A percentile compares a stretch with the other conserved stretches of the same genome.
These are phyloP conservation scores for Rachicladosporium sp. DNA, from an alignment of 2,329 filamentous ascomycete genomes.

Conservation along the genomic window DNA sequence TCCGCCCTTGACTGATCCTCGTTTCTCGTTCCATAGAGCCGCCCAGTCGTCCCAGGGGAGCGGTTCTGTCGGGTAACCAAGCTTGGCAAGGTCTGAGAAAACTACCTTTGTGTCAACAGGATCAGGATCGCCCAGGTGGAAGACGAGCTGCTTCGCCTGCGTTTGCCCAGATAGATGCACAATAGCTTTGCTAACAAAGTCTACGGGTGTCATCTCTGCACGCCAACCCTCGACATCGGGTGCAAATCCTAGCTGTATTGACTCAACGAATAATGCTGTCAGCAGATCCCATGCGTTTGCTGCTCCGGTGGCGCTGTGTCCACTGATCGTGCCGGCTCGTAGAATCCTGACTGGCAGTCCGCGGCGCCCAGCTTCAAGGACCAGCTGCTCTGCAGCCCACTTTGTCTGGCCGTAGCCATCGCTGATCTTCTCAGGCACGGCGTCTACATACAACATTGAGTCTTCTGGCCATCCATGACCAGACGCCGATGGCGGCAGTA, in stretches of 20 bases:
- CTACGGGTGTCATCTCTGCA: conserved; percentile 73
- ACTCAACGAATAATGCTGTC: conserved; percentile 65
- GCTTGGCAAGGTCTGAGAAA: conserved; percentile 50
- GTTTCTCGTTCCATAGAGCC: conserved; percentile 57
- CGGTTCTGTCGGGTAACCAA: conserved; percentile 58
- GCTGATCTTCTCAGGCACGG: conserved; percentile 54
- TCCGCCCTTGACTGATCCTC: conserved; percentile 50
- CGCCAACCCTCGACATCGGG: conserved; percentile 65
- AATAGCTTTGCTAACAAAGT: conserved; percentile 67
- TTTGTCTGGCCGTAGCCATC: conserved; percentile 73
- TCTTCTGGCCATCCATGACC: conserved; percentile 60
- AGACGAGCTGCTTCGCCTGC: conserved; percentile 50
- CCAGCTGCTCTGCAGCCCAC: conserved; percentile 68
- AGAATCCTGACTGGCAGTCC: conserved; percentile 61
- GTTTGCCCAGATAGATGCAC: conserved; percentile 55
- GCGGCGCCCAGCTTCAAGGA: conserved; percentile 54
- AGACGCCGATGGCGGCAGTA: conserved; percentile 52
- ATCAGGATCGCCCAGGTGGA: conserved; percentile 62
- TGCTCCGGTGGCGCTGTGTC: conserved; percentile 61
- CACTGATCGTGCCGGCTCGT: conserved; percentile 65
- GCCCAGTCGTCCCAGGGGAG: conserved; percentile 65
- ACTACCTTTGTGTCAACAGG: conserved; percentile 55
- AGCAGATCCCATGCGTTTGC: conserved; percentile 70
- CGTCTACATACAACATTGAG: conserved; percentile 51
- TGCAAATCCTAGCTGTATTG: conserved; percentile 56